phyloP scores from a whole-genome alignment of 306 rosid genomes.

The Macrotyloma uniflorum region DNA sequence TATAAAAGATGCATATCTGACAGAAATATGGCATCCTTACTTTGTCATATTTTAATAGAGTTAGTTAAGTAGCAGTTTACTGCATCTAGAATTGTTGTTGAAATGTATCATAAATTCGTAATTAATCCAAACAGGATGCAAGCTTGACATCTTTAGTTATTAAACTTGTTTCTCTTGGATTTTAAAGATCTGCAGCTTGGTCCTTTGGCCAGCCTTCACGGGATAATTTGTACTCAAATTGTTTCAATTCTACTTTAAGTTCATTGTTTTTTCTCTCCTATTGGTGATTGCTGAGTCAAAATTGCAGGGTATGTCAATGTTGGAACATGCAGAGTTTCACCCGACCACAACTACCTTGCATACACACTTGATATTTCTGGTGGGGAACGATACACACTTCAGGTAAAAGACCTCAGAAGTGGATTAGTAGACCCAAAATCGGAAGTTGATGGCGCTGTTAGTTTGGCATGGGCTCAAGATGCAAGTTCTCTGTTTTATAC shows the following conservation, averaged over 20 bases:
- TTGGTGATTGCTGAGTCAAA: slow-evolving; percentile 15
- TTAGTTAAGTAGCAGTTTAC: not conserved
- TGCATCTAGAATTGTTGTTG: not conserved
- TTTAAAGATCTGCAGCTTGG: not conserved
- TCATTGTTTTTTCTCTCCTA: not conserved
- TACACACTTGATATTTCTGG: slow-evolving; percentile 83
- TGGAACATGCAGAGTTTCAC: slow-evolving; percentile 87
- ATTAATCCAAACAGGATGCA: not conserved
- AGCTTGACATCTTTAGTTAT: not conserved
- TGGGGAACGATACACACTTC: slow-evolving; percentile 73
- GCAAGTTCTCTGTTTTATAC: slow-evolving; percentile 75
- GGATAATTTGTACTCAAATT: slow-evolving; percentile 16
- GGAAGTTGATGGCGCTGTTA: slow-evolving; percentile 65
- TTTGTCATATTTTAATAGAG: not conserved
- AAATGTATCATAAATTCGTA: not conserved
- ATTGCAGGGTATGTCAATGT: slow-evolving; percentile 91
- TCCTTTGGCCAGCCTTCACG: not conserved
- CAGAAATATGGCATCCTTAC: slow-evolving; percentile 1
- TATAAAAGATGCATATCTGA: not conserved
- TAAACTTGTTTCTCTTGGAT: slow-evolving; percentile 9
- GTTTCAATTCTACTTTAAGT: slow-evolving; percentile 6
- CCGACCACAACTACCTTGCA: slow-evolving; percentile 82
- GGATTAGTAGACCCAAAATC: slow-evolving; percentile 57
- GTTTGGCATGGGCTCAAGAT: slow-evolving; percentile 89
- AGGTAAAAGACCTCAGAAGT: slow-evolving; percentile 77